Conservation (phyloP, 352 stramenopile genomes). For the Phytophthora fragariae region DNA sequence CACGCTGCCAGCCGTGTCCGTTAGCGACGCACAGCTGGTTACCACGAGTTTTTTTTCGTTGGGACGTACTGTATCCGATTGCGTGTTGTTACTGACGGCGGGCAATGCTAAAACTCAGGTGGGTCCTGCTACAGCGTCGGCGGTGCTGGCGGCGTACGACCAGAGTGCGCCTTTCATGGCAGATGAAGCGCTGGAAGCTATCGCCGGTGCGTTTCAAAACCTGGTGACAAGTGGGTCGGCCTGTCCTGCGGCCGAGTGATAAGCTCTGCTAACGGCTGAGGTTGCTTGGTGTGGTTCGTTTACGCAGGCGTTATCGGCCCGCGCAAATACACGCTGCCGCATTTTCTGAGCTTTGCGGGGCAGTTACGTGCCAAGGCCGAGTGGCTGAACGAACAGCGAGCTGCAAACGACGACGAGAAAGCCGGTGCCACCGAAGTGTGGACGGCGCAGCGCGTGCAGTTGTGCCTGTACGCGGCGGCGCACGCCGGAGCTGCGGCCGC, state of each 20-base stretch:
- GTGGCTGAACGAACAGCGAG: conserved; percentile 59
- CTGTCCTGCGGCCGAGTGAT: conserved; percentile 14
- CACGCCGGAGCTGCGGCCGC: conserved; percentile 20
- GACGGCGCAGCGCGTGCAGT: conserved; percentile 74
- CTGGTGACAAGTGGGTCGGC: background rate
- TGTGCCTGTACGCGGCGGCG: conserved; percentile 70
- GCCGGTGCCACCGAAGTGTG: conserved; percentile 37
- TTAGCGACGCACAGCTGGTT: conserved; percentile 13
- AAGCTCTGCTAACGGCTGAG: background rate
- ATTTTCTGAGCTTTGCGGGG: conserved; percentile 73
- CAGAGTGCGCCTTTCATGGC: conserved; percentile 77
- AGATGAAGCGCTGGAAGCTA: conserved; percentile 79
- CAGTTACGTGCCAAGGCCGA: conserved; percentile 60
- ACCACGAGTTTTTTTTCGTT: background rate
- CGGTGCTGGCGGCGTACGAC: conserved; percentile 77
- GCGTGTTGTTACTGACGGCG: background rate
- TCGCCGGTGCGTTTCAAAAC: conserved; percentile 50
- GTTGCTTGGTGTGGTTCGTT: background rate
- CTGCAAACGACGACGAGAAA: conserved; percentile 33
- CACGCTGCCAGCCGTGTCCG: background rate
- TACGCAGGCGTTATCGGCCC: conserved; percentile 65
- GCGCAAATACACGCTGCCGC: conserved; percentile 80
- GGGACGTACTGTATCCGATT: background rate
- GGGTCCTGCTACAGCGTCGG: conserved; percentile 78
- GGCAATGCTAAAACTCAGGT: conserved; percentile 44